Conservation (phyloP, 139 green algal species). For the Pleodorina starrii region DNA sequence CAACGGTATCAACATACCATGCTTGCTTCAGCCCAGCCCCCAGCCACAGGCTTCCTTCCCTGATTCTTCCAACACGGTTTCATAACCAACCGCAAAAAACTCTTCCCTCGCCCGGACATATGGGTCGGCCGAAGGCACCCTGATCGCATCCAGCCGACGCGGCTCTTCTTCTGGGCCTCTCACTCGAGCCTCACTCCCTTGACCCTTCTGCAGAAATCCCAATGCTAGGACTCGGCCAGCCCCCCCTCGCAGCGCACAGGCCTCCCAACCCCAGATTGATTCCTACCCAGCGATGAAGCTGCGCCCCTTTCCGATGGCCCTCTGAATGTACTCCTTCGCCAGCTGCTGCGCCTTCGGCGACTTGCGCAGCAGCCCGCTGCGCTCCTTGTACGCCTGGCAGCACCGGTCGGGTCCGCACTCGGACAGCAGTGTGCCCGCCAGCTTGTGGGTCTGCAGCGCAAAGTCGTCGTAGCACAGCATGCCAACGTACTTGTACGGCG, state of each 20-base stretch:
- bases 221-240: not conserved
- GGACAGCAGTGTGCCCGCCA: not conserved
- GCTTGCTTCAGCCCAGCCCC: too few relatives aligned
- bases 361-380: not conserved
- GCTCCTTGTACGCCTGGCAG: conserved; percentile 20
- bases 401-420: not conserved
- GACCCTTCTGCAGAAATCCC: not conserved
- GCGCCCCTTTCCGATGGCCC: not conserved
- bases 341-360: not conserved
- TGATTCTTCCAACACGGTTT: too few relatives aligned
- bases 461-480: conserved; percentile 34
- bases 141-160: too few relatives aligned
- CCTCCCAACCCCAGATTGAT: not conserved
- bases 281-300: not conserved
- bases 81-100: too few relatives aligned
- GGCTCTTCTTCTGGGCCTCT: too few relatives aligned
- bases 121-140: too few relatives aligned
- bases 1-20: too few relatives aligned
- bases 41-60: too few relatives aligned
- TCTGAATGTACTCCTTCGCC: not conserved
- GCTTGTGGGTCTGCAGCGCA: not conserved
- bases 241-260: not conserved
- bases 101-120: too few relatives aligned
- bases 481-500: conserved; percentile 7
- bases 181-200: too few relatives aligned